Percentiles rank a stretch among this genome's conserved stretches.
Conservation (phyloP, 2,329 filamentous ascomycete genomes). For the Penicillium sp. region DNA sequence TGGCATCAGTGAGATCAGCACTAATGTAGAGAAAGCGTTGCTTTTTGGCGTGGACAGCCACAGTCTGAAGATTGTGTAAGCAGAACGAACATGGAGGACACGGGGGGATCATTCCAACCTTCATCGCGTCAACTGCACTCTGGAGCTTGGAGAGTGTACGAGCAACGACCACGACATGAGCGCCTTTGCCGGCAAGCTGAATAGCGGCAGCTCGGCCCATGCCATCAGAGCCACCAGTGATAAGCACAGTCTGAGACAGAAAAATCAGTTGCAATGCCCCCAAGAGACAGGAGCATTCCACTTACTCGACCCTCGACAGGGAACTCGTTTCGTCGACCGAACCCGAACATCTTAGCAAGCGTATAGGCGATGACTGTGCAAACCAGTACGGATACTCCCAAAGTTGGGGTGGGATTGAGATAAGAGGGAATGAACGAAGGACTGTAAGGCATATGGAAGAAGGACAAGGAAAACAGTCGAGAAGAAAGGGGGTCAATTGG, state of each 20-base stretch:
- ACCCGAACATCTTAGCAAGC: constrained; percentile 39
- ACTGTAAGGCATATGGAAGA: constrained; percentile 21
- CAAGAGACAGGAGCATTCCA: not conserved
- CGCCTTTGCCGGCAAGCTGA: constrained; percentile 74
- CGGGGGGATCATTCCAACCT: constrained; percentile 43
- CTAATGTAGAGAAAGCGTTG: constrained; percentile 82
- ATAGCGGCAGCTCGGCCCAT: constrained; percentile 75
- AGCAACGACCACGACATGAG: constrained; percentile 79
- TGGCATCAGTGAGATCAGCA: constrained; percentile 69
- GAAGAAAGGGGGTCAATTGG: constrained; percentile 7
- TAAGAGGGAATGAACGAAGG: constrained; percentile 17
- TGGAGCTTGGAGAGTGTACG: constrained; percentile 72
- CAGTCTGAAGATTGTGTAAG: constrained; percentile 47
- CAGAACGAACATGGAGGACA: not conserved
- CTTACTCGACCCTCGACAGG: constrained; percentile 76
- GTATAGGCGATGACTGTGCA: constrained; percentile 33
- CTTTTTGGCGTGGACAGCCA: constrained; percentile 58
- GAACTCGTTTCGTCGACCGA: constrained; percentile 64
- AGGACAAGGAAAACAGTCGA: constrained; percentile 9
- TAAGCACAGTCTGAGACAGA: constrained; percentile 65
- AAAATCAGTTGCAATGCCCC: constrained; percentile 10
- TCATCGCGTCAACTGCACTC: constrained; percentile 61
- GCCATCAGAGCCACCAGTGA: constrained; percentile 90
- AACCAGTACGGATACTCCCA: constrained; percentile 32
- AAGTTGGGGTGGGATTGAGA: constrained; percentile 23